Evolutionary conservation across 192 early-diverging fungal genomes (phyloP).

Genomic region (Umbelopsis vinacea): DNA sequence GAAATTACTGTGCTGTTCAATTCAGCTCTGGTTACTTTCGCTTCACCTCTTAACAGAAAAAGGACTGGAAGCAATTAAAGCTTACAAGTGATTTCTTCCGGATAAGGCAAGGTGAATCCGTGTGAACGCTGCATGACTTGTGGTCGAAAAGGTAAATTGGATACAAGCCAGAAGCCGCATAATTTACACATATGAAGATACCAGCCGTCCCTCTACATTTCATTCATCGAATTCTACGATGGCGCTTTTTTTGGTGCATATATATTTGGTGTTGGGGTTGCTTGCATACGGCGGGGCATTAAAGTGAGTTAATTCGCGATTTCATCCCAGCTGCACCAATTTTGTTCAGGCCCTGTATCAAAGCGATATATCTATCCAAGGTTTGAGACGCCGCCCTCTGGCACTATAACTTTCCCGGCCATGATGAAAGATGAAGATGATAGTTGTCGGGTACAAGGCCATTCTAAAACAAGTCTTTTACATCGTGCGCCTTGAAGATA

Average conservation of each 20-base stretch:
- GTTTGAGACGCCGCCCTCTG: neutral
- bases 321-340: too few species aligned
- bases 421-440: neutral
- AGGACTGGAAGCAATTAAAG: constrained; percentile 16
- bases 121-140: constrained; percentile 17
- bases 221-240: too few species aligned
- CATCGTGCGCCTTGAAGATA: too few species aligned
- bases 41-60: constrained; percentile 1
- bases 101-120: constrained; percentile 11
- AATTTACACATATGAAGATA: neutral
- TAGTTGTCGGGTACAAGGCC: neutral
- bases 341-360: too few species aligned
- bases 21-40: neutral
- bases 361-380: neutral
- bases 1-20: neutral
- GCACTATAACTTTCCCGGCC: neutral
- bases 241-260: too few species aligned
- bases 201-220: too few species aligned
- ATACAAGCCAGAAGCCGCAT: neutral
- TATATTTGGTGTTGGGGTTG: too few species aligned
- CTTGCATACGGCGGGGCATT: too few species aligned
- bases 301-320: too few species aligned
- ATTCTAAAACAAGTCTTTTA: too few species aligned
- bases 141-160: neutral
- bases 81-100: neutral